Percentiles rank a stretch among this genome's conserved stretches.
Conservation (phyloP, 192 early-diverging fungal genomes). For the Kickxella alabastrina region DNA sequence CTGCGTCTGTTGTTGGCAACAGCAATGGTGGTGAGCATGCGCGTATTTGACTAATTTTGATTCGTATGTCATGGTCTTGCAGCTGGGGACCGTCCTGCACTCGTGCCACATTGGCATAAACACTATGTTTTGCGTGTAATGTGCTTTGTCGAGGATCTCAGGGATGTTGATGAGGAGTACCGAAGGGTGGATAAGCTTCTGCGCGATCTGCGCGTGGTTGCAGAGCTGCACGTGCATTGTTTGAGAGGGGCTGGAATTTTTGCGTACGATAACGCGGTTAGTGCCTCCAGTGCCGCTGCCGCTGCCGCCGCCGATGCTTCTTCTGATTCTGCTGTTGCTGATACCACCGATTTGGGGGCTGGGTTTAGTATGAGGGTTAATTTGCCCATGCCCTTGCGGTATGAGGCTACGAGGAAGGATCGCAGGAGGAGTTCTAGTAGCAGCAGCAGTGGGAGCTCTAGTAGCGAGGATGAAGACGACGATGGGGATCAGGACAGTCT, state of each 20-base stretch:
- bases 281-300: background rate
- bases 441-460: conserved; percentile 2
- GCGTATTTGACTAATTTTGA: conserved; percentile 58
- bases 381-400: conserved; percentile 40
- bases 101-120: conserved; percentile 66
- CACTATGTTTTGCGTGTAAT: conserved; percentile 59
- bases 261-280: conserved; percentile 44
- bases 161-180: conserved; percentile 60
- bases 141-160: conserved; percentile 65
- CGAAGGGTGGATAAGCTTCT: conserved; percentile 54
- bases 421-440: background rate
- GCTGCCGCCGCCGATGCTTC: background rate
- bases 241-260: conserved; percentile 30
- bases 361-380: conserved; percentile 45
- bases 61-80: conserved; percentile 70
- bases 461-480: too few relatives aligned
- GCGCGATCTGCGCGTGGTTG: conserved; percentile 59
- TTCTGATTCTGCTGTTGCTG: background rate
- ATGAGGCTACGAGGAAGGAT: conserved; percentile 20
- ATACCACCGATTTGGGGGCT: too few relatives aligned
- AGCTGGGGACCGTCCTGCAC: conserved; percentile 70
- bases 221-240: conserved; percentile 57
- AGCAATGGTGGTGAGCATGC: conserved; percentile 16
- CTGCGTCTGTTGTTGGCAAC: conserved; percentile 5
- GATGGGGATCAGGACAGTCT: too few relatives aligned